Base-by-base conservation (phyloP, 306 rosid genomes). In the Vigna mungo region DNA sequence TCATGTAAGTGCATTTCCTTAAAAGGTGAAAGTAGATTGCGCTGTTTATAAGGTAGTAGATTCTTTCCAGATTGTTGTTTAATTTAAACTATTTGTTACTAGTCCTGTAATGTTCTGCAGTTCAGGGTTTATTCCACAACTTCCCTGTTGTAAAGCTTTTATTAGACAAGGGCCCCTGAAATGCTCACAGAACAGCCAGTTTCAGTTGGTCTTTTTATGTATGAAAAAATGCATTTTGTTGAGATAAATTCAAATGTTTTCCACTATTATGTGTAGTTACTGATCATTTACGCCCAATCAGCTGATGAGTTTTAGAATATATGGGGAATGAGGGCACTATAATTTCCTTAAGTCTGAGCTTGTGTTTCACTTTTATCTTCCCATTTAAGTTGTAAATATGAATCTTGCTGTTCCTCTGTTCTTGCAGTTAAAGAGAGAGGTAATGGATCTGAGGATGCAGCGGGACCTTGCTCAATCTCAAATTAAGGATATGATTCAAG, bases 391-490 rank as follows among this genome's bases (percentile, higher is more conserved):
- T 81, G 18, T 68, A 56, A 78, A 65, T 62, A 37, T 78, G 65
- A 67, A 49, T 46, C 64, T 7, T 21, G 44, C 55, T 15, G 55
- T 11, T 48, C 75, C 65, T 49, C 55, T 51, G 58, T 53, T 21
- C 66, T 34, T 80, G 86, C 91, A 95, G 98, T 90, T 95, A 60
- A 90, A 81, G 86, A 87, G 85, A 78, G 91, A 92, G 87, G 47
- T 90, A 34, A 60, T 71, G 32, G 97, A 90, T 74, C 86, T 90
- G 68, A 75, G 83, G 36, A 41, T 83, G 86, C 93, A 95, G 72
- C 91, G 91, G 44, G 97, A 95, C 83, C 85, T 87, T 82, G 93
- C 97, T 81, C 93, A 88, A 39, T 89, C 89, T 80, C 91, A 88
- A 82, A 94, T 90, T 56, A 95, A 87, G 84, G 95, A 90, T 83